A percentile compares a stretch with the other conserved stretches of the same genome.
phyloP scores from a whole-genome alignment of 139 green algal genomes.

The Monoraphidium neglectum region DNA sequence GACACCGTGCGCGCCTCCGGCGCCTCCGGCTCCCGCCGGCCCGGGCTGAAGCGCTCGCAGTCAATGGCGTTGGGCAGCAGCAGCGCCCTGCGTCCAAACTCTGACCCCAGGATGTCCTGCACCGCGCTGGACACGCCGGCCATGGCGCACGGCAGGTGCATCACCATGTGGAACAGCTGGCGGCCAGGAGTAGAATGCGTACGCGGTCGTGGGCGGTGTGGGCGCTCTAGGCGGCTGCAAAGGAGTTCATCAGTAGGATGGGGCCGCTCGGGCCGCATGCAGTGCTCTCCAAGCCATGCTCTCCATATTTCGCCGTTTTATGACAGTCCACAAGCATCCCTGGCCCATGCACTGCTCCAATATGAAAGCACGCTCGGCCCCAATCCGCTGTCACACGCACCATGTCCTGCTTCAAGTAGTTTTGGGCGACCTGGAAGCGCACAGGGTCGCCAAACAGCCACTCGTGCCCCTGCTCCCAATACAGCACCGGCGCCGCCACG shows the following conservation, averaged over 20 bases:
- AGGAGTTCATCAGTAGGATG: too few species aligned
- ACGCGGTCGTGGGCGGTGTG: too few species aligned
- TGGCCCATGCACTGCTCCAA: too few species aligned
- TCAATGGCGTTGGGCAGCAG: conserved; percentile 70
- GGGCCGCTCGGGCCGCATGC: too few species aligned
- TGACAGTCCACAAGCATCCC: too few species aligned
- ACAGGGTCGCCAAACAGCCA: conserved; percentile 76
- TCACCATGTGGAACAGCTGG: conserved; percentile 66
- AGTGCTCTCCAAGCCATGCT: too few species aligned
- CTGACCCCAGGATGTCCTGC: conserved; percentile 49
- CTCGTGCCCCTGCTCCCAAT: conserved; percentile 80
- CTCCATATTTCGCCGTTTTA: too few species aligned
- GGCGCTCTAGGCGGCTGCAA: too few species aligned
- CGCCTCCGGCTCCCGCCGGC: background rate
- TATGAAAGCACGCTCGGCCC: too few species aligned
- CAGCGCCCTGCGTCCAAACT: conserved; percentile 63
- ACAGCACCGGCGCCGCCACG: conserved; percentile 52
- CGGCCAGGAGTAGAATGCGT: too few species aligned
- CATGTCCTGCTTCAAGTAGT: conserved; percentile 53
- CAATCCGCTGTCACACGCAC: too few species aligned
- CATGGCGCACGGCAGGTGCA: conserved; percentile 67
- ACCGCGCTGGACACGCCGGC: conserved; percentile 57
- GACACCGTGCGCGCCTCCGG: too few species aligned
- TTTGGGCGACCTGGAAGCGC: conserved; percentile 40
- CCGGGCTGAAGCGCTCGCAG: conserved; percentile 43